phyloP scores from a whole-genome alignment of 2,329 filamentous ascomycete genomes.

The Trichoderma lentiforme region DNA sequence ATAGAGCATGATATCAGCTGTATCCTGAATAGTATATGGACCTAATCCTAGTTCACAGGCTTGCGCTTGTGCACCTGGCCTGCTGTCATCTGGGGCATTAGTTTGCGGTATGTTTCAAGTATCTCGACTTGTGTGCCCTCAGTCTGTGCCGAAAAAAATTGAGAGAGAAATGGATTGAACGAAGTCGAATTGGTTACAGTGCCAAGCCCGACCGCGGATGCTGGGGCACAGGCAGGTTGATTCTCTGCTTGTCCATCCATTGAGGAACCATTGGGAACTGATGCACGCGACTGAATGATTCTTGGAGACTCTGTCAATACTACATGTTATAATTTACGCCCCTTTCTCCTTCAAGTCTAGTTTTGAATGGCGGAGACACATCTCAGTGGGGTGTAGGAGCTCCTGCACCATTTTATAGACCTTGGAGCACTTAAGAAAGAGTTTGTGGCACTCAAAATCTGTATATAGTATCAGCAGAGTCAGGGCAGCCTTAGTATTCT shows the following conservation, averaged over 20 bases:
- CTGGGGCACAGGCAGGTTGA: not conserved
- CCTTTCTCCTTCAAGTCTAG: not conserved
- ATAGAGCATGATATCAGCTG: not conserved
- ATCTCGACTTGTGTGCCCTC: not conserved
- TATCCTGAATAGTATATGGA: not conserved
- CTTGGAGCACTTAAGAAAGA: not conserved
- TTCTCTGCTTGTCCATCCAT: not conserved
- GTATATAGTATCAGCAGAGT: no score
- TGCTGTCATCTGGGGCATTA: not conserved
- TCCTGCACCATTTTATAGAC: not conserved
- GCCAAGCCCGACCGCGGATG: not conserved
- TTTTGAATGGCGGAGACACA: not conserved
- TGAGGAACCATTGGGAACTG: not conserved
- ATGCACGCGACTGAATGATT: not conserved
- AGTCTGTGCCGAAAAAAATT: not conserved
- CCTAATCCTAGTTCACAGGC: not conserved
- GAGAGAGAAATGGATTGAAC: not conserved
- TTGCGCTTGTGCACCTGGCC: not conserved
- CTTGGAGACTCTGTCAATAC: not conserved
- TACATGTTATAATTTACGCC: not conserved
- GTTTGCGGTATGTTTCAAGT: not conserved
- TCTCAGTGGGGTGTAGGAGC: not conserved
- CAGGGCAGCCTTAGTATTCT: no score
- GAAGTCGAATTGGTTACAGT: not conserved
- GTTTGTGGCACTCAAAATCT: not conserved